A percentile compares a stretch with the other conserved stretches of the same genome.
Evolutionary conservation across 2,329 filamentous ascomycete genomes (phyloP).

Genomic region (Monosporascus sp.): DNA sequence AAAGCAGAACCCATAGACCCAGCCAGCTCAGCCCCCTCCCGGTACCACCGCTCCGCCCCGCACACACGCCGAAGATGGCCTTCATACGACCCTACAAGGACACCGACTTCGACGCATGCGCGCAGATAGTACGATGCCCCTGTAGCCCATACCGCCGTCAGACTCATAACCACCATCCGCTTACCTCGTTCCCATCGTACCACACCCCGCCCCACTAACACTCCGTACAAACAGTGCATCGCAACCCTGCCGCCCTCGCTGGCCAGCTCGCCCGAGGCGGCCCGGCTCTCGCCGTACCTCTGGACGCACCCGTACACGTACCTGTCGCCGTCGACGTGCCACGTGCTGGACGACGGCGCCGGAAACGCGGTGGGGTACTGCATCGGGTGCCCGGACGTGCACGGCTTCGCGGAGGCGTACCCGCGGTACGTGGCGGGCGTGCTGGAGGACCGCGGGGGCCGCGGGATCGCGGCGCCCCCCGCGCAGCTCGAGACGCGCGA

Average conservation of each 20-base stretch:
- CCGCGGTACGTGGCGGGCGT: conserved; percentile 32
- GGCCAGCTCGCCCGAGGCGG: conserved; percentile 26
- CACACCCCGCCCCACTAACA: not conserved
- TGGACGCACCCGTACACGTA: conserved; percentile 47
- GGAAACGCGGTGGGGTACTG: conserved; percentile 44
- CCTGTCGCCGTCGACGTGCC: conserved; percentile 39
- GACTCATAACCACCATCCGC: not conserved
- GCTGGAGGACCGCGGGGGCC: conserved; percentile 22
- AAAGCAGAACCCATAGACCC: no score
- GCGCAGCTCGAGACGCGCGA: conserved; percentile 23
- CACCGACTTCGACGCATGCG: conserved; percentile 35
- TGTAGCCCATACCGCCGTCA: not conserved
- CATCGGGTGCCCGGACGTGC: conserved; percentile 39
- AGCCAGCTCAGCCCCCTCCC: no score
- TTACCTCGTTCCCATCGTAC: not conserved
- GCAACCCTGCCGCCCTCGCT: conserved; percentile 41
- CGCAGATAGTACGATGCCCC: conserved; percentile 32
- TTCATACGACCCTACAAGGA: conserved; percentile 38
- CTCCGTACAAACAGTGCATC: conserved; percentile 34
- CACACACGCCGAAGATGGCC: conserved; percentile 29
- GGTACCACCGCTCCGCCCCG: no score
- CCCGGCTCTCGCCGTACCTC: conserved; percentile 40
- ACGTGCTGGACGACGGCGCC: conserved; percentile 43
- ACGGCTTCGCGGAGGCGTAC: conserved; percentile 34
- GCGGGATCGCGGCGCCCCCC: conserved; percentile 10